A percentile compares a stretch with the other conserved stretches of the same genome.
These are phyloP conservation scores for Aspergillus campestris DNA, from an alignment of 495 filamentous ascomycete genomes.

Conservation along the genomic window DNA sequence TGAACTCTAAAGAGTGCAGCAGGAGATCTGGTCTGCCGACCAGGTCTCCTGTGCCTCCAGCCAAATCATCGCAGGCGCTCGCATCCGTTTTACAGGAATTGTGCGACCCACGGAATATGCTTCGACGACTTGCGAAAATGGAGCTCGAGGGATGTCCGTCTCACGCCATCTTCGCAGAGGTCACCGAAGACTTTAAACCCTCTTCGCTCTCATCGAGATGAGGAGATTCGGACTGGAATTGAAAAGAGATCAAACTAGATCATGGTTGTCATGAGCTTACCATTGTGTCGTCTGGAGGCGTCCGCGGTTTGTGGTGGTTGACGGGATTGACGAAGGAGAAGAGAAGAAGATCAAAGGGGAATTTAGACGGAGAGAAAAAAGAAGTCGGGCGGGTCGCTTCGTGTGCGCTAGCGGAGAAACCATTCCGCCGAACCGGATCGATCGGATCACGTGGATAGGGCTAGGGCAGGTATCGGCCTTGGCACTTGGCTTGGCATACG, in stretches of 20 bases:
- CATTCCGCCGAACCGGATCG: slow-evolving; percentile 6
- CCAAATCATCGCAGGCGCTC: slow-evolving; percentile 64
- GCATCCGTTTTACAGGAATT: slow-evolving; percentile 29
- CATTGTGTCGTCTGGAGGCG: slow-evolving; percentile 41
- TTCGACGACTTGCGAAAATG: slow-evolving; percentile 30
- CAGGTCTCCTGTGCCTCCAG: slow-evolving; percentile 63
- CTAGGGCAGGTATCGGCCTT: no score
- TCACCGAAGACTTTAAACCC: slow-evolving; percentile 21
- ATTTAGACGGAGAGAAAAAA: slow-evolving; percentile 18
- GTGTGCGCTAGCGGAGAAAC: slow-evolving; percentile 30
- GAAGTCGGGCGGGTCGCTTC: slow-evolving; percentile 11
- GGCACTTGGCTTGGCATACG: no score
- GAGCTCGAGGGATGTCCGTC: slow-evolving; percentile 21
- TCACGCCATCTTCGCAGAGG: slow-evolving; percentile 29
- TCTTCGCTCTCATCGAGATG: background rate
- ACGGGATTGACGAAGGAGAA: slow-evolving; percentile 33
- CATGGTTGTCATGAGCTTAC: slow-evolving; percentile 23
- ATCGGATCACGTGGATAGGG: no score
- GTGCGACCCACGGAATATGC: slow-evolving; percentile 31
- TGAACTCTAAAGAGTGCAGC: slow-evolving; percentile 84
- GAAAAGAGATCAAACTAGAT: slow-evolving; percentile 18
- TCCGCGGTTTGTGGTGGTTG: slow-evolving; percentile 32
- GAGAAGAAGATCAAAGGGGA: slow-evolving; percentile 12
- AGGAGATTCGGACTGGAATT: background rate
- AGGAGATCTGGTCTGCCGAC: slow-evolving; percentile 46